Evolutionary conservation across 805 yeast genomes (phyloP).

Genomic region (Schwanniomyces sp.): DNA sequence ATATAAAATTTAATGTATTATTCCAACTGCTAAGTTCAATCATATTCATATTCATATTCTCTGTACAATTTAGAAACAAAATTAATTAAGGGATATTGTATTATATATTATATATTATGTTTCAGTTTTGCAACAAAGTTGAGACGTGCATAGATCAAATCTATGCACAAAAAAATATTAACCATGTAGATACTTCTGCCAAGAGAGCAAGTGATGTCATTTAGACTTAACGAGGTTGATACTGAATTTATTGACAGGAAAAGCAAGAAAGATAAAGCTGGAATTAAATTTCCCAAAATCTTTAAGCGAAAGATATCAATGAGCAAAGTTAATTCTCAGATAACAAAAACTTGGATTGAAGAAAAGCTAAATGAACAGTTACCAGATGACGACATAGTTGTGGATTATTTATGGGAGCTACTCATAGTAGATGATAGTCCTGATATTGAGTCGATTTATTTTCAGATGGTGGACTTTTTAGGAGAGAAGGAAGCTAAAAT

Average conservation of each 20-base stretch:
- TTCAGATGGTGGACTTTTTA: constrained; percentile 47
- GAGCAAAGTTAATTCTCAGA: constrained; percentile 34
- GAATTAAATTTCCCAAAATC: constrained; percentile 31
- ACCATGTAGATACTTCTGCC: neutral
- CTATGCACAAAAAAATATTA: neutral
- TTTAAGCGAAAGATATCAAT: constrained; percentile 36
- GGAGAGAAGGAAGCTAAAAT: constrained; percentile 36
- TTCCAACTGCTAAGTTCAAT: neutral
- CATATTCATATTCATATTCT: neutral
- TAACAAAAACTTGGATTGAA: constrained; percentile 43
- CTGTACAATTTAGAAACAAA: too few relatives aligned
- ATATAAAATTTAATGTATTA: neutral
- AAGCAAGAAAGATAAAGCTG: constrained; percentile 9
- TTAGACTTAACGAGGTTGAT: constrained; percentile 15
- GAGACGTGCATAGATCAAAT: neutral
- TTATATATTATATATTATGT: neutral
- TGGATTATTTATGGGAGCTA: constrained; percentile 46
- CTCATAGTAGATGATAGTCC: constrained; percentile 33
- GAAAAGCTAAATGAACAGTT: constrained; percentile 30
- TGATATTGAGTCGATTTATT: constrained; percentile 39
- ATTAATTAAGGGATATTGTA: too few relatives aligned
- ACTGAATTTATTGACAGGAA: constrained; percentile 10
- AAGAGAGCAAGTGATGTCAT: constrained; percentile 12
- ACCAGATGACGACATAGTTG: constrained; percentile 53
- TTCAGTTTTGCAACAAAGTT: neutral